Conservation (phyloP, 352 stramenopile species). For the Globisporangium acanthophoron region DNA sequence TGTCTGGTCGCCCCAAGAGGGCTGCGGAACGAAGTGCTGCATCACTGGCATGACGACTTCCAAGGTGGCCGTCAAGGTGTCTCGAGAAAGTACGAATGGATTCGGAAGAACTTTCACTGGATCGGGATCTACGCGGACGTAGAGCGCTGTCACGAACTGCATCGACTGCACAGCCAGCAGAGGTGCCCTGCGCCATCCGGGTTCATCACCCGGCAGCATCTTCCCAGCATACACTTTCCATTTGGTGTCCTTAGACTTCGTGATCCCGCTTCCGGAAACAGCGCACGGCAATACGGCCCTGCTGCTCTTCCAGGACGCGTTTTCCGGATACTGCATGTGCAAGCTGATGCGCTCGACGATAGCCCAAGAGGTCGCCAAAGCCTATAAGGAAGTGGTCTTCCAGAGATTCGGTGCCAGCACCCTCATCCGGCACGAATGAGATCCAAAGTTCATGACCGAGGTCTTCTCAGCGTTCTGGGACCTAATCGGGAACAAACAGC, state of each 20-base stretch:
- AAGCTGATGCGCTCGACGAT: slow-evolving; percentile 11
- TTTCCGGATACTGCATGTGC: slow-evolving; percentile 19
- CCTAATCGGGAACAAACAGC: slow-evolving; percentile 17
- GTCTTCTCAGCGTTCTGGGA: slow-evolving; percentile 19
- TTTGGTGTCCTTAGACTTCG: slow-evolving; percentile 7
- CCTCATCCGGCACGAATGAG: slow-evolving; percentile 19
- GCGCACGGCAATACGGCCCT: slow-evolving; percentile 2
- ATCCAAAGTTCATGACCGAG: slow-evolving; percentile 24
- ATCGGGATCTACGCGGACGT: slow-evolving; percentile 5
- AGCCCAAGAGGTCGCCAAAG: slow-evolving; percentile 17
- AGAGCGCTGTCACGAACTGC: not conserved
- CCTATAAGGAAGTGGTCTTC: slow-evolving; percentile 20
- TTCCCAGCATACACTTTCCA: slow-evolving; percentile 4
- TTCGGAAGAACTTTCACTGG: not conserved
- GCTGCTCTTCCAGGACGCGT: slow-evolving; percentile 20
- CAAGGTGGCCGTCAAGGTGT: slow-evolving; percentile 3
- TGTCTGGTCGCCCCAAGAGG: not conserved
- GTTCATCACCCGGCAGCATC: not conserved
- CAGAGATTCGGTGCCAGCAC: slow-evolving; percentile 17
- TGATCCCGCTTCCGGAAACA: slow-evolving; percentile 2
- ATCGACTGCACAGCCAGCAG: slow-evolving; percentile 6
- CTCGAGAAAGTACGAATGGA: not conserved
- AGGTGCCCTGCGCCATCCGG: not conserved
- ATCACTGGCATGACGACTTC: not conserved
- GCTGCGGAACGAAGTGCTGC: not conserved